Evolutionary conservation across 2,329 filamentous ascomycete genomes (phyloP).

Genomic region (Cladophialophora immunda): DNA sequence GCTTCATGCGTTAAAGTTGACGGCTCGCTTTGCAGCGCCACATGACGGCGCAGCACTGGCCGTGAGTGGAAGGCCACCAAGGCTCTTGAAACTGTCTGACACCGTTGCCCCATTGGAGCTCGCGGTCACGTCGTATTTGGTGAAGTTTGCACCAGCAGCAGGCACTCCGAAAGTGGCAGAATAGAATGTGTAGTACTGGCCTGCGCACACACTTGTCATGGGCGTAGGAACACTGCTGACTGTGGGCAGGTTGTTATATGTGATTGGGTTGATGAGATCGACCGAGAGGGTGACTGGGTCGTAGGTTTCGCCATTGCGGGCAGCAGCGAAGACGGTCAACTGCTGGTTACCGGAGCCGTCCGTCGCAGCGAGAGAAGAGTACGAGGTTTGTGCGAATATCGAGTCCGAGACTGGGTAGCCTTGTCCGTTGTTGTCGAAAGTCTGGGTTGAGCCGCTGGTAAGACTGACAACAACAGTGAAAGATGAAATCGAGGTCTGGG

Average conservation of each 20-base stretch:
- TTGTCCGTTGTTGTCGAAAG: constrained; percentile 37
- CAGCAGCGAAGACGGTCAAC: constrained; percentile 25
- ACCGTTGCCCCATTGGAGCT: constrained; percentile 8
- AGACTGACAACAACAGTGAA: constrained; percentile 36
- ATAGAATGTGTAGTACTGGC: constrained; percentile 35
- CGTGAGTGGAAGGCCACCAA: constrained; percentile 6
- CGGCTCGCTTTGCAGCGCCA: constrained; percentile 12
- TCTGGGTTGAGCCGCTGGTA: constrained; percentile 29
- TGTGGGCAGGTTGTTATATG: constrained; percentile 32
- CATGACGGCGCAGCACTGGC: constrained; percentile 13
- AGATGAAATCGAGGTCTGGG: constrained; percentile 33
- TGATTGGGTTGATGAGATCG: constrained; percentile 29
- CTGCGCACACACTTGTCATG: constrained; percentile 27
- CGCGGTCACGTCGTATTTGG: constrained; percentile 32
- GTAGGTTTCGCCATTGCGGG: constrained; percentile 19
- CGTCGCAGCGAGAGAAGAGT: constrained; percentile 27
- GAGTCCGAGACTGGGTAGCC: constrained; percentile 35
- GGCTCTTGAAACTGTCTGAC: constrained; percentile 35
- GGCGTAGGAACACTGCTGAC: constrained; percentile 20
- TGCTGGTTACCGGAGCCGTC: constrained; percentile 25
- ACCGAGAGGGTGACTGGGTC: constrained; percentile 24
- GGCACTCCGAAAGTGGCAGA: constrained; percentile 22
- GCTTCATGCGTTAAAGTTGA: constrained; percentile 20
- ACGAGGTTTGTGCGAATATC: constrained; percentile 32
- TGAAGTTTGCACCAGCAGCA: constrained; percentile 25